Evolutionary conservation across 2,329 filamentous ascomycete genomes (phyloP), one percentile per base, ranked within the genome.

Genomic region (Aschersonia sp.): DNA sequence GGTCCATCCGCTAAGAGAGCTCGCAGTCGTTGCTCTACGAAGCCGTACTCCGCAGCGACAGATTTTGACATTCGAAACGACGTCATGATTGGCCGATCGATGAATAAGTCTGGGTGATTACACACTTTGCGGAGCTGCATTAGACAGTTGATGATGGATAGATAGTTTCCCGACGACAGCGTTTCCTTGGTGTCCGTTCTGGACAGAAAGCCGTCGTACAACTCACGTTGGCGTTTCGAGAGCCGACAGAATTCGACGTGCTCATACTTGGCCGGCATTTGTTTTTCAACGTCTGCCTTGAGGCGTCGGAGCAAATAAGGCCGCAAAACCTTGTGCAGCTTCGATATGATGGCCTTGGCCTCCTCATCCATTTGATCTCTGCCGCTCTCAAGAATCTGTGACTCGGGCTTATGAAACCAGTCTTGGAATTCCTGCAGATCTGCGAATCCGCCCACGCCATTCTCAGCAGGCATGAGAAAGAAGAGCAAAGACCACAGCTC

Each of bases 71-170:
- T 94, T 3, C 89, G 87, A 63, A 96, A 94, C 1, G 92, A 97
- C 0, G 91, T 98, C 66, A 94, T 92, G 58, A 98, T 97, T 1
- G 89, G 89, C 12, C 92, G 80, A 50, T 94, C 94, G 55, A 97
- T 85, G 58, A 98, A 98, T 6, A 98, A 74, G 65, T 98, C 92
- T 0, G 92, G 94, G 60, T 98, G 92, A 56, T 98, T 98, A 73
- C 92, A 98, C 46, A 98, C 94, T 63, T 97, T 96, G 45, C 92
- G 82, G 47, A 98, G 73, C 61, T 95, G 92, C 89, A 98, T 95
- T 46, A 98, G 70, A 64, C 94, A 97, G 62, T 96, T 95, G 66
- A 97, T 97, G 61, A 98, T 96, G 20, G 89, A 95, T 53, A 98
- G 79, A 62, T 96, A 96, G 58, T 97, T 98, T 31, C 92, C 92